Evolutionary conservation across 306 rosid genomes (phyloP), one percentile per base, ranked within the genome.

Genomic region (Datisca glomerata): DNA sequence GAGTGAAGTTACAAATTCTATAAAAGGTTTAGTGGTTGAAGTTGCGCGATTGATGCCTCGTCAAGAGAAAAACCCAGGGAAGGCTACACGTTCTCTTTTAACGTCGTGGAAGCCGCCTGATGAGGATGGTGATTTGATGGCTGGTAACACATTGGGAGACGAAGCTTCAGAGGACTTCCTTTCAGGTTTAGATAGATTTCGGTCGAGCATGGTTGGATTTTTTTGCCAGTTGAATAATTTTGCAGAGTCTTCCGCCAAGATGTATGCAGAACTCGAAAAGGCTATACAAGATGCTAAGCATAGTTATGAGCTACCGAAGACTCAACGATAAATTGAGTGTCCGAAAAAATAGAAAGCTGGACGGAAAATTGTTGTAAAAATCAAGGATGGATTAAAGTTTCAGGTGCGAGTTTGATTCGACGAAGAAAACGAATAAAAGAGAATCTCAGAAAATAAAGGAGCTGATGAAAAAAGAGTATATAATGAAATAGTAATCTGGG

Each of bases 21-120:
- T 74, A 11, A 75, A 80, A 61, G 55, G 33, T 32, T 75, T 91
- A 60, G 92, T 77, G 3, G 47, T 67, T 12, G 81, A 75, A 42
- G 78, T 86, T 20, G 70, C 59, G 16, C 51, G 55, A 1, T 68
- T 91, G 57, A 65, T 73, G 59, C 94, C 96, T 28, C 72, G 15
- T 36, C 86, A 78, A 56, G 92, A 80, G 56, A 91, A 71, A 69
- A 75, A 61, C 50, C 76, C 67, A 5, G 68, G 53, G 45, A 78
- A 73, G 67, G 79, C 52, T 49, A 52, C 42, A 13, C 65, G 39
- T 50, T 21, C 63, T 32, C 51, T 47, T 40, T 7, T 64, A 16
- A 33, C 74, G 35, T 34, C 72, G 5, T 65, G 74, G 69, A 73
- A 68, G 43, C 45, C 57, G n/a, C n/a, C n/a, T 20, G 73, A 76